A percentile compares a stretch with the other conserved stretches of the same genome.
Evolutionary conservation across 148 eudicot genomes (phyloP).

Genomic region (Rhododendron vialii): DNA sequence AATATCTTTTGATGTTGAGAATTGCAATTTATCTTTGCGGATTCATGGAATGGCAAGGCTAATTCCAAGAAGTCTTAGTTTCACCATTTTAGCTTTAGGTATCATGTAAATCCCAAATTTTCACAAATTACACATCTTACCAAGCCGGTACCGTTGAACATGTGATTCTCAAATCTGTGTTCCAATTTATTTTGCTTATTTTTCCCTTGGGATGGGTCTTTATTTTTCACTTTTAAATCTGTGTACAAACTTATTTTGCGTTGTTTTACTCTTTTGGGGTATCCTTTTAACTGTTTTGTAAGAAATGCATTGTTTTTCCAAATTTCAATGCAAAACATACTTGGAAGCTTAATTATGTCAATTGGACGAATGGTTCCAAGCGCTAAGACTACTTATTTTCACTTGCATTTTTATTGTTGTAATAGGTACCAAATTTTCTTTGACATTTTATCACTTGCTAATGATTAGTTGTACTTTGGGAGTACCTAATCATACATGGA

Average conservation of each 20-base stretch:
- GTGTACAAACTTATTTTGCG: not conserved
- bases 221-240: not conserved
- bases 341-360: not conserved
- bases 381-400: not conserved
- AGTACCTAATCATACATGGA: not conserved
- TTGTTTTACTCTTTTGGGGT: not conserved
- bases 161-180: not conserved
- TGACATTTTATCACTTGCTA: not conserved
- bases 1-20: constrained; percentile 7
- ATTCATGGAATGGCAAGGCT: not conserved
- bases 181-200: too few species aligned
- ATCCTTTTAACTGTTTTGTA: not conserved
- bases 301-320: not conserved
- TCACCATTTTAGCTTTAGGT: not conserved
- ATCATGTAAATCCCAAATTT: not conserved
- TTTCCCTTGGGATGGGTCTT: too few species aligned
- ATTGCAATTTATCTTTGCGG: not conserved
- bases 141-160: not conserved
- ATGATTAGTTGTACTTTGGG: not conserved
- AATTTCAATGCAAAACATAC: not conserved
- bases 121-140: not conserved
- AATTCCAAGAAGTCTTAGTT: not conserved
- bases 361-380: not conserved
- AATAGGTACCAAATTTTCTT: not conserved
- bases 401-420: not conserved